Evolutionary conservation across 1,139 yeast genomes (phyloP).

Genomic region (Hyphopichia wangnamkhiaoensis): DNA sequence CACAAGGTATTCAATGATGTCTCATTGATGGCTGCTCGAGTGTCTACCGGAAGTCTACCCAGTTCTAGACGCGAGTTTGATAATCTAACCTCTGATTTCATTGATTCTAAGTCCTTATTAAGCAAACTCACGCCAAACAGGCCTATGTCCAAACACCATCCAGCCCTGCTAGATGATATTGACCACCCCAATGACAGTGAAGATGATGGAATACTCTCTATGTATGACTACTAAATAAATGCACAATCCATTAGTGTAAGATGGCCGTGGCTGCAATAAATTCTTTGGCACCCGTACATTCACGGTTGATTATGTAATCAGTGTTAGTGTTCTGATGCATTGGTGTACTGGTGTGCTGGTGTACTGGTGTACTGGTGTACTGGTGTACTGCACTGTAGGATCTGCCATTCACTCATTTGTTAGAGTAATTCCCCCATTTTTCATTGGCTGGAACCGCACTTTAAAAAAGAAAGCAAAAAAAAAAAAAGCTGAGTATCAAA

Average conservation of each 20-base stretch:
- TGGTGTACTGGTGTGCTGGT: neutral
- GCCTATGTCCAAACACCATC: neutral
- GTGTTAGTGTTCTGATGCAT: too few species aligned
- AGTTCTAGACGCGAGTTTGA: constrained; percentile 19
- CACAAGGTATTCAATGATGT: constrained; percentile 45
- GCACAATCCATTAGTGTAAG: neutral
- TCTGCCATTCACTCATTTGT: too few species aligned
- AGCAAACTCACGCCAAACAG: neutral
- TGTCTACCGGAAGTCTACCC: constrained; percentile 45
- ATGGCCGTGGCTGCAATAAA: neutral
- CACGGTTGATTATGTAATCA: neutral
- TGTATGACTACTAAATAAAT: constrained; percentile 1
- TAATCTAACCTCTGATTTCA: constrained; percentile 31
- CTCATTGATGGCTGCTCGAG: constrained; percentile 52
- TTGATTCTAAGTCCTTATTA: constrained; percentile 22
- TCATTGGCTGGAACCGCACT: constrained; percentile 1
- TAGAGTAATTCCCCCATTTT: constrained; percentile 2
- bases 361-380: too few species aligned
- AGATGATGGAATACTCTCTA: neutral
- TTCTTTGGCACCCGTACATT: neutral
- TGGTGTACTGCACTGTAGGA: too few species aligned
- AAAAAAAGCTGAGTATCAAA: too few species aligned
- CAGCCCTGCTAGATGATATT: neutral
- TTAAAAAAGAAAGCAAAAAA: neutral
- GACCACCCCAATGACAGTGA: neutral